These are phyloP conservation scores for Naganishia randhawae DNA, from an alignment of 768 basidiomycete species.

Conservation along the genomic window DNA sequence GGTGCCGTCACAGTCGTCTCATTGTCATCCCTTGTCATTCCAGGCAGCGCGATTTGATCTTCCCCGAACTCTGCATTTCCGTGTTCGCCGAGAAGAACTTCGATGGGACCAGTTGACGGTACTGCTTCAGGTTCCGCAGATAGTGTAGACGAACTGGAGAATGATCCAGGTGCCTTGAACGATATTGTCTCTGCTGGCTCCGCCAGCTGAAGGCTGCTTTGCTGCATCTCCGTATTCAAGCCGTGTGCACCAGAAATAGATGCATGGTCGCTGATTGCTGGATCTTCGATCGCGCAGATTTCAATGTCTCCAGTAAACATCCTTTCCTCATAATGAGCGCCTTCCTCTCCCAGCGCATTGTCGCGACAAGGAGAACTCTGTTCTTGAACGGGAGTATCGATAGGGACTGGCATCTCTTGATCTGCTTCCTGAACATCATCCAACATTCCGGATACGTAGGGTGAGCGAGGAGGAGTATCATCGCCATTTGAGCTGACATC, in stretches of 20 bases:
- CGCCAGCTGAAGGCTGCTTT: too few species aligned
- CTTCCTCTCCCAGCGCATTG: not conserved
- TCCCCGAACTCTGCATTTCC: not conserved
- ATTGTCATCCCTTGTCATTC: not conserved
- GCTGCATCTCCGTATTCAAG: too few species aligned
- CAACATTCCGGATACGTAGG: not conserved
- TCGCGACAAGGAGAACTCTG: not conserved
- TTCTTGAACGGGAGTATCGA: not conserved
- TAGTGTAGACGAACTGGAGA: not conserved
- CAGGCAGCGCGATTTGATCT: not conserved
- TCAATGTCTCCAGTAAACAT: too few species aligned
- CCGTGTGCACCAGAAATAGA: too few species aligned
- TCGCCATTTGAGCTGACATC: constrained; percentile 1
- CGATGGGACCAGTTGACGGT: not conserved
- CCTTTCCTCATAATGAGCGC: not conserved
- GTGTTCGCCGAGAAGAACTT: not conserved
- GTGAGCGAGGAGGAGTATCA: not conserved
- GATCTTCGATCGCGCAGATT: too few species aligned
- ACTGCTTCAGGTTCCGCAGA: not conserved
- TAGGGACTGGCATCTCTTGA: not conserved
- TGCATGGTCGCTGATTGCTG: too few species aligned
- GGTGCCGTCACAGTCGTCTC: not conserved
- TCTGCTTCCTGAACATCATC: not conserved
- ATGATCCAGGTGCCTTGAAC: not conserved
- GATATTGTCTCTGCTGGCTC: not conserved